Evolutionary conservation across 768 basidiomycete species (phyloP).

Genomic region (Termitomyces sp.): DNA sequence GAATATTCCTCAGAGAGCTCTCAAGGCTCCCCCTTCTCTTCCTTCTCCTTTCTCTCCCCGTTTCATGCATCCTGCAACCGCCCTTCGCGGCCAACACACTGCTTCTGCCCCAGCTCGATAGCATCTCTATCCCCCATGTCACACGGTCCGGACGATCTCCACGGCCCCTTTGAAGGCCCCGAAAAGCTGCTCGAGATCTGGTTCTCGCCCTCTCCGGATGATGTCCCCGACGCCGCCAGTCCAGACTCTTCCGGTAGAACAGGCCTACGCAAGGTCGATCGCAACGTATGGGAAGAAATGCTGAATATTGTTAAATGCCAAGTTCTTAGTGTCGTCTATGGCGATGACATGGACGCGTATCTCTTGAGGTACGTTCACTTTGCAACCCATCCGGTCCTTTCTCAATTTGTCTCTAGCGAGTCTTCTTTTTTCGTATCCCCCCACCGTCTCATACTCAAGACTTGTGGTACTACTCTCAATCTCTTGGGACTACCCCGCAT

Average conservation of each 20-base stretch:
- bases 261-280: conserved; percentile 76
- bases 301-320: conserved; percentile 96
- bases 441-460: conserved; percentile 96
- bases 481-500: conserved; percentile 93
- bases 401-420: conserved; percentile 58
- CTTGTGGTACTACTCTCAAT: conserved; percentile 98
- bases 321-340: conserved; percentile 86
- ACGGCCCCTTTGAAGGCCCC: conserved; percentile 82
- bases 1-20: background rate
- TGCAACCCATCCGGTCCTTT: background rate
- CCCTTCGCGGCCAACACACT: conserved; percentile 23
- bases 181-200: conserved; percentile 97
- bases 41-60: conserved; percentile 15
- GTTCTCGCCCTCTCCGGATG: conserved; percentile 80
- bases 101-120: conserved; percentile 44
- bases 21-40: background rate
- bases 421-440: conserved; percentile 94
- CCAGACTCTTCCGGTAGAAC: conserved; percentile 37
- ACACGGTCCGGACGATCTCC: conserved; percentile 28
- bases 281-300: conserved; percentile 93
- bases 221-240: conserved; percentile 44
- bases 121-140: conserved; percentile 37
- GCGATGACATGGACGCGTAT: conserved; percentile 92
- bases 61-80: conserved; percentile 41
- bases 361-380: conserved; percentile 72